Conservation (phyloP, 176 grass and related monocot genomes). For the Urochloa ruziziensis region DNA sequence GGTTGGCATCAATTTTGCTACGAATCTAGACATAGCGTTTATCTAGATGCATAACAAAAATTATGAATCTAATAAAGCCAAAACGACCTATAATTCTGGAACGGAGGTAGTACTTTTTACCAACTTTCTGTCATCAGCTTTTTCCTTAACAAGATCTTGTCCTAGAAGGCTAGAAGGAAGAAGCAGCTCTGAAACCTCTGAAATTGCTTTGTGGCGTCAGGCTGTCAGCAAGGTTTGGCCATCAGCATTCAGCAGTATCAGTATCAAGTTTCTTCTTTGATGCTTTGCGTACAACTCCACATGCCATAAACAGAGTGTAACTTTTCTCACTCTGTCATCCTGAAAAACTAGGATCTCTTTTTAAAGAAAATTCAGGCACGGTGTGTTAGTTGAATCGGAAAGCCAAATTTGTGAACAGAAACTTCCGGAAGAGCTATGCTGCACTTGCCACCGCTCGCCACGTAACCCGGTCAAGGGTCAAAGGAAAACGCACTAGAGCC, state of each 20-base stretch:
- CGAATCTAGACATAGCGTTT: too few relatives aligned
- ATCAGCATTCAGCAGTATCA: too few relatives aligned
- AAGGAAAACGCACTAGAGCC: neutral
- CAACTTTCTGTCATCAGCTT: neutral
- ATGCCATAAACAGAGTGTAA: neutral
- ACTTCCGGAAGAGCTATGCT: neutral
- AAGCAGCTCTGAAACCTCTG: neutral
- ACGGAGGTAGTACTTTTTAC: too few relatives aligned
- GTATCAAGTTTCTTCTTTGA: neutral
- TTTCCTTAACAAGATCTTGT: neutral
- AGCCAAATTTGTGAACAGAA: neutral
- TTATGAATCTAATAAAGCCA: too few relatives aligned
- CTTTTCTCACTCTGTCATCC: neutral
- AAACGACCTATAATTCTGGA: too few relatives aligned
- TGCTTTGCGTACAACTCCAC: neutral
- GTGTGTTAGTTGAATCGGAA: neutral
- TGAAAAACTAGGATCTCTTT: neutral
- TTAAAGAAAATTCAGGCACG: neutral
- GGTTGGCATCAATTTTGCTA: too few relatives aligned
- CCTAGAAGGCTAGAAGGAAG: too few relatives aligned
- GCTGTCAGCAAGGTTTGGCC: neutral
- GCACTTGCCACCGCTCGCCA: neutral
- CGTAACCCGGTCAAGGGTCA: neutral
- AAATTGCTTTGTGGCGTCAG: neutral
- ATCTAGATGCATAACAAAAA: too few relatives aligned